Percentiles rank a stretch among this genome's conserved stretches.
phyloP scores from a whole-genome alignment of 176 grass and related monocot genomes.

The Oryza punctata region DNA sequence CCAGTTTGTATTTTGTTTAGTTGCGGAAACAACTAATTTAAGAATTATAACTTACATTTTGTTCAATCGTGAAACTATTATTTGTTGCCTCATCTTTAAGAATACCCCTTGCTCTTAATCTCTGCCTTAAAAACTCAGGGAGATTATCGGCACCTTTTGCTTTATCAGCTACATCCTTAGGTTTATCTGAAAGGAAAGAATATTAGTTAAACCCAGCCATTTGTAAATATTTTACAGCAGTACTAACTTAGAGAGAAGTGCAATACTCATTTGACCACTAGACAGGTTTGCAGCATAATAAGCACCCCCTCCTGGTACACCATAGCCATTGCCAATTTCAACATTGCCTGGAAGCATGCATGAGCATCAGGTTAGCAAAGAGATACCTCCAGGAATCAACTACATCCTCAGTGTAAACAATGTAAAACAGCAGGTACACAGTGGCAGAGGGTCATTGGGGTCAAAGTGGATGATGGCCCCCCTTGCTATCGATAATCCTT shows the following conservation, averaged over 20 bases:
- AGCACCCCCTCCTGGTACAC: slow-evolving; percentile 91
- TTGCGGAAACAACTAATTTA: slow-evolving; percentile 8
- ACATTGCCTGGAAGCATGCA: slow-evolving; percentile 62
- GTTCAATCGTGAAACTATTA: slow-evolving; percentile 30
- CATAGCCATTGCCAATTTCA: slow-evolving; percentile 99
- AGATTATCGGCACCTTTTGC: slow-evolving; percentile 58
- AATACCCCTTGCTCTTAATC: slow-evolving; percentile 82
- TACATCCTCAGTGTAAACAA: not conserved
- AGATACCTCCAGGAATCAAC: slow-evolving; percentile 21
- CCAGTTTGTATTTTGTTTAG: not conserved
- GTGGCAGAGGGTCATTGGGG: not conserved
- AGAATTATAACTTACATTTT: slow-evolving; percentile 57
- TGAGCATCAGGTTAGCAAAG: slow-evolving; percentile 37
- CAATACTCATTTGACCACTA: slow-evolving; percentile 60
- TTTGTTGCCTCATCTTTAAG: slow-evolving; percentile 67
- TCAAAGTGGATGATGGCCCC: not conserved
- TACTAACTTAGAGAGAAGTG: slow-evolving; percentile 18
- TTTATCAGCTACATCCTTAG: slow-evolving; percentile 51
- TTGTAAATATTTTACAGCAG: slow-evolving; percentile 38
- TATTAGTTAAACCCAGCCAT: slow-evolving; percentile 22
- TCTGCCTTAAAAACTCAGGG: slow-evolving; percentile 86
- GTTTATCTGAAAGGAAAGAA: slow-evolving; percentile 48
- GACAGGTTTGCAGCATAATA: slow-evolving; percentile 69
- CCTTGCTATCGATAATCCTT: not conserved
- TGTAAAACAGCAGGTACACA: not conserved